phyloP scores from a whole-genome alignment of 2,329 filamentous ascomycete genomes.

The Penicillium decumbens region DNA sequence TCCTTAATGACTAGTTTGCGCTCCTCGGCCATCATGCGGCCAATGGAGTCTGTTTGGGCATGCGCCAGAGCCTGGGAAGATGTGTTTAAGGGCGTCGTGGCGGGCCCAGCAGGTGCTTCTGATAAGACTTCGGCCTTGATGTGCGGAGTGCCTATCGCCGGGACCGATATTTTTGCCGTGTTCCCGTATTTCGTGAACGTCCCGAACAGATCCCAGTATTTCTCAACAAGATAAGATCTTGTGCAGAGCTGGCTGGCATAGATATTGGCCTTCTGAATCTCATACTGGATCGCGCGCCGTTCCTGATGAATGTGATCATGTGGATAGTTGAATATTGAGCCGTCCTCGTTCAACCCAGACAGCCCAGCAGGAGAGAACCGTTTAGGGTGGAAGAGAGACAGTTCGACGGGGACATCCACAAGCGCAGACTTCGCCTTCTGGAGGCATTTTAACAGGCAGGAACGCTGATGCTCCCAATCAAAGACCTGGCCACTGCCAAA shows the following conservation, averaged over 20 bases:
- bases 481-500: slow-evolving; percentile 74
- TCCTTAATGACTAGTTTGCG: slow-evolving; percentile 77
- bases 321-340: slow-evolving; percentile 25
- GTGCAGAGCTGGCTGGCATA: slow-evolving; percentile 77
- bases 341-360: slow-evolving; percentile 14
- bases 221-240: slow-evolving; percentile 77
- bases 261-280: slow-evolving; percentile 90
- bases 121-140: slow-evolving; percentile 22
- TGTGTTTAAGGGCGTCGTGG: slow-evolving; percentile 6
- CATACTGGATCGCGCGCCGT: slow-evolving; percentile 59
- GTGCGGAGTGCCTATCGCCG: slow-evolving; percentile 5
- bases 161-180: slow-evolving; percentile 11
- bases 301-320: slow-evolving; percentile 24
- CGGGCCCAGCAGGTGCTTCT: neutral
- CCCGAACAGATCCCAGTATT: slow-evolving; percentile 74
- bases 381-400: slow-evolving; percentile 51
- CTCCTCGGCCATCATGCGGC: slow-evolving; percentile 66
- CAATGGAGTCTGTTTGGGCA: slow-evolving; percentile 48
- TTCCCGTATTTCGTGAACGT: slow-evolving; percentile 46
- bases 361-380: slow-evolving; percentile 3
- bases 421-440: slow-evolving; percentile 65
- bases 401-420: slow-evolving; percentile 62
- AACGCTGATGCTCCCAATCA: slow-evolving; percentile 71
- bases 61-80: slow-evolving; percentile 31
- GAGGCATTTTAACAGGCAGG: slow-evolving; percentile 66